Evolutionary conservation across 345 rosid species (phyloP), one percentile per base, ranked within the genome.

Genomic region (Erysimum cheiranthoides): DNA sequence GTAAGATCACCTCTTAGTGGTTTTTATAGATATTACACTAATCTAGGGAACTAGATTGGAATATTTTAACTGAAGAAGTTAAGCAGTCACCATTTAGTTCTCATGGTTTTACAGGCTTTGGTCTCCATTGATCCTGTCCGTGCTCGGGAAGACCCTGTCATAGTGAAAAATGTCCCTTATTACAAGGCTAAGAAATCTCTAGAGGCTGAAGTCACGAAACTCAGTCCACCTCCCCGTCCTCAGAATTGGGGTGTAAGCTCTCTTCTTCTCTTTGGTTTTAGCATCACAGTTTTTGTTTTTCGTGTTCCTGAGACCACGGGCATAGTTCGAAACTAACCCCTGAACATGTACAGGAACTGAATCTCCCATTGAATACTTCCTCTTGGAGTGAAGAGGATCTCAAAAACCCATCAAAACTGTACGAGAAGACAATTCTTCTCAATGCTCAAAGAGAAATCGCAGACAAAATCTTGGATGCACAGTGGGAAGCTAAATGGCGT

Each of bases 391-490:
- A 91, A 80, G 92, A 89, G 25, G 97, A 93, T 70, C 98, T 89
- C 63, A 91, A 82, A 82, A 85, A 84, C 74, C 96, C 97, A 0
- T 68, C 85, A 66, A 93, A 85, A 60, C 81, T 91, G 45, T 89
- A 91, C 62, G 97, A 93, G 90, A 93, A 88, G 91, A 88, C 90
- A n/a, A 84, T 93, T 70, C 96, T 93, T 69, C 88, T 93, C 51
- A 91, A 90, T 73, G 98, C 98, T 38, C 98, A 93, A 79, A 90
- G 93, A 79, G 96, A 93, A 79, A 88, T 89, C 51, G 91, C 97
- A 21, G 87, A 90, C 47, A 88, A 84, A 75, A 82, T 93, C 47
- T 81, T 93, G 87, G 97, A 93, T 84, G 79, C 87, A 46, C 97
- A 88, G 47, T 93, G 97, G 98, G 90, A 91, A 84, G 80, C 81